Conservation (phyloP, 2,329 filamentous ascomycete species). For the Fusarium stilboides region DNA sequence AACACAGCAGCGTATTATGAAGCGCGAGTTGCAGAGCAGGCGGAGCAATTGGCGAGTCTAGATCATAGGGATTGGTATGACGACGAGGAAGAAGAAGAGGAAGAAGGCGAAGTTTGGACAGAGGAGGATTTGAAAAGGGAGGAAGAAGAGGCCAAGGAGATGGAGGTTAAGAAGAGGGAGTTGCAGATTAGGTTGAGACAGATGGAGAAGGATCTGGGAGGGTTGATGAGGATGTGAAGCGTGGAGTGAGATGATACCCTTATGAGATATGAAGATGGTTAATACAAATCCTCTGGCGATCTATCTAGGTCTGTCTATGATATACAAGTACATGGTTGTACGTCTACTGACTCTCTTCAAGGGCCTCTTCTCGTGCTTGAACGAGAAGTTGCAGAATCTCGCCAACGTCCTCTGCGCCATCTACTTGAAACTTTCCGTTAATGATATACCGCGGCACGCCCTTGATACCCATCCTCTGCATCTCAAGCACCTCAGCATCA, state of each 20-base stretch:
- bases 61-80: conserved; percentile 73
- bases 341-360: conserved; percentile 6
- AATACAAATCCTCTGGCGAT: neutral
- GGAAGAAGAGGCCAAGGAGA: conserved; percentile 74
- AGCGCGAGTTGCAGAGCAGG: conserved; percentile 82
- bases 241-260: conserved; percentile 37
- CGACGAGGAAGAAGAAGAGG: conserved; percentile 67
- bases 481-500: conserved; percentile 68
- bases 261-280: conserved; percentile 29
- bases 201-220: conserved; percentile 71
- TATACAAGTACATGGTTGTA: neutral
- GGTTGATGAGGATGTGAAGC: conserved; percentile 66
- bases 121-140: conserved; percentile 79
- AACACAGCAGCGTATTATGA: conserved; percentile 87
- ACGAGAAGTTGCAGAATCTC: conserved; percentile 78
- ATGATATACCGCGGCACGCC: conserved; percentile 85
- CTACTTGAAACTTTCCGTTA: conserved; percentile 76
- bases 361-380: conserved; percentile 58
- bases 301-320: neutral
- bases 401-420: conserved; percentile 79
- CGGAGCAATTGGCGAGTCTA: conserved; percentile 79
- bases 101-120: conserved; percentile 68
- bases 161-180: conserved; percentile 71
- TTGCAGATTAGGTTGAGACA: conserved; percentile 66
- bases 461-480: conserved; percentile 66